Base-by-base conservation (phyloP, 2,329 filamentous ascomycete genomes). In the Aureobasidium sp. region DNA sequence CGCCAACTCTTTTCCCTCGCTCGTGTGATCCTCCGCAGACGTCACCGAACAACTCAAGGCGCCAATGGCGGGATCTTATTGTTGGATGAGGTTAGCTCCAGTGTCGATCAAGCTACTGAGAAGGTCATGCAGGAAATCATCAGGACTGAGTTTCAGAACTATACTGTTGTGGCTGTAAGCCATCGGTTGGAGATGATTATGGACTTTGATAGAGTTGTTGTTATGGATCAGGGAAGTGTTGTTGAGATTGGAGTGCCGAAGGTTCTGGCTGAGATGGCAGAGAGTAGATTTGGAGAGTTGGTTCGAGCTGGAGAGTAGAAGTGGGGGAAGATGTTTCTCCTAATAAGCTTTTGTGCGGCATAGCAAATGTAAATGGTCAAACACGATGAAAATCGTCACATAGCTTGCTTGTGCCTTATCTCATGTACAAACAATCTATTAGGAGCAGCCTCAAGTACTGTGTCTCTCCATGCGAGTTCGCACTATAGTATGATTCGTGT, bases 161-260 rank as follows among this genome's bases (percentile, higher is more conserved):
- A 83, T 64, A 89, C 86, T 0, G 80, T 89, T 61, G 75, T 85
- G 53, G 76, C 79, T 0, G 79, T 85, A 0, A 81, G 81, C 4
- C 82, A 85, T 70, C 79, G 81, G n/a, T 73, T 84, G 44, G 78
- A 82, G 41, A 81, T 81, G 62, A 80, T 85, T 13, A 72, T 81
- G 63, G 78, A 80, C 59, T 82, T 80, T 66, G 80, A 84, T 66
- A 70, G 69, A 30, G 76, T 84, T 29, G 74, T 78, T 1, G 77
- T 84, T 10, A 76, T 84, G 73, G 78, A 82, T 30, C 69, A 72
- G 10, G 81, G 81, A 5, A 1, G 14, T 13, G 30, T 55, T 34
- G 51, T 41, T 10, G 51, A 55, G 21, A 9, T 50, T 27, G 48
- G 48, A 2, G 10, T 16, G 3, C 47, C 47, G 14, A n/a, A 16